Evolutionary conservation across 805 yeast species (phyloP).

Genomic region (Pichia sporocuriosa): DNA sequence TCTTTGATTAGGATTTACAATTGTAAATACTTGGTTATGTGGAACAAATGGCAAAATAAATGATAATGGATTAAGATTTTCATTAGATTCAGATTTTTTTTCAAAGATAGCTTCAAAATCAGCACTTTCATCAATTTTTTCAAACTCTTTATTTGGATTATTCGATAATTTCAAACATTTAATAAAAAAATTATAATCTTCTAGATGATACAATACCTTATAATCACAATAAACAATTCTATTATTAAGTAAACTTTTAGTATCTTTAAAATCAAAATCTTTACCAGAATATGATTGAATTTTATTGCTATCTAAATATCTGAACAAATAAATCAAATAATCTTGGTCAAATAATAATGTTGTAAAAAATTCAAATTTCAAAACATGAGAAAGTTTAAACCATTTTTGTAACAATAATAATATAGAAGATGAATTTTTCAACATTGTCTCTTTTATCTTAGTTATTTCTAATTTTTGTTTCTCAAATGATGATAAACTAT

Average conservation of each 20-base stretch:
- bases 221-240: slow-evolving; percentile 29
- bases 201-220: slow-evolving; percentile 20
- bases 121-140: slow-evolving; percentile 11
- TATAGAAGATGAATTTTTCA: slow-evolving; percentile 53
- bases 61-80: slow-evolving; percentile 13
- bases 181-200: slow-evolving; percentile 18
- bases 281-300: slow-evolving; percentile 21
- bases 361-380: slow-evolving; percentile 71
- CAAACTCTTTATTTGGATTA: slow-evolving; percentile 9
- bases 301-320: slow-evolving; percentile 27
- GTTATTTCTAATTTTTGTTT: slow-evolving; percentile 45
- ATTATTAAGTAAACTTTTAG: slow-evolving; percentile 23
- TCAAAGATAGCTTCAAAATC: slow-evolving; percentile 18
- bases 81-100: slow-evolving; percentile 4
- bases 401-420: slow-evolving; percentile 54
- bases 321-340: slow-evolving; percentile 36
- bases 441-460: slow-evolving; percentile 54
- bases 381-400: slow-evolving; percentile 71
- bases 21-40: slow-evolving; percentile 17
- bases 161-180: slow-evolving; percentile 5
- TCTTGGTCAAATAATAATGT: slow-evolving; percentile 71
- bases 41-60: slow-evolving; percentile 27
- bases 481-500: slow-evolving; percentile 18
- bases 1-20: slow-evolving; percentile 27
- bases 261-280: slow-evolving; percentile 24